These are phyloP conservation scores for Stagonosporopsis chrysanthemi DNA, from an alignment of 2,329 filamentous ascomycete genomes.

Conservation along the genomic window DNA sequence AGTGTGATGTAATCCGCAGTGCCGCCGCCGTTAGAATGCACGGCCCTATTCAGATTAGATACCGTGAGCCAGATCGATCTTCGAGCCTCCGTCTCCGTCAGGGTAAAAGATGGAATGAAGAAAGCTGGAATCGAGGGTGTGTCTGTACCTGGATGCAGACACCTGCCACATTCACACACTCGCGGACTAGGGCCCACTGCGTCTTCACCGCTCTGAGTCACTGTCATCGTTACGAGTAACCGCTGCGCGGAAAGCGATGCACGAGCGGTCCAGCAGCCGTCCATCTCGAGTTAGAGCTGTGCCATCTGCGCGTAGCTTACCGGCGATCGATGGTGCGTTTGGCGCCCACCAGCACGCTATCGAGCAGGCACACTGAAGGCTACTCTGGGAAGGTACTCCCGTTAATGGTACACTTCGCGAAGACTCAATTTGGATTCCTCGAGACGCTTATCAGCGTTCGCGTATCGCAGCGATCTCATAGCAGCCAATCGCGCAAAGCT, in stretches of 20 bases:
- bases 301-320: constrained; percentile 11
- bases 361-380: not conserved
- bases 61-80: not conserved
- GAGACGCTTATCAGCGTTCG: constrained; percentile 1
- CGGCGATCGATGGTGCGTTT: constrained; percentile 16
- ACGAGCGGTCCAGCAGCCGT: constrained; percentile 19
- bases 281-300: constrained; percentile 16
- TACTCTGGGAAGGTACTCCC: not conserved
- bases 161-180: constrained; percentile 12
- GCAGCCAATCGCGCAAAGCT: constrained; percentile 3
- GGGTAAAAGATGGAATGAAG: not conserved
- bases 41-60: constrained; percentile 25
- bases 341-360: constrained; percentile 9
- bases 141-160: constrained; percentile 4
- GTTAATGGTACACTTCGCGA: not conserved
- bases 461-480: constrained; percentile 2
- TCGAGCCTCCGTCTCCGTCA: not conserved
- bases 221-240: constrained; percentile 10
- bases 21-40: constrained; percentile 15
- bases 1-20: constrained; percentile 24
- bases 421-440: not conserved
- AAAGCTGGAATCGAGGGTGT: not conserved
- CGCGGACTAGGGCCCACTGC: constrained; percentile 15
- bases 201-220: constrained; percentile 32
- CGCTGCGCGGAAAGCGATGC: constrained; percentile 17